Evolutionary conservation across 192 early-diverging fungal species (phyloP).

Genomic region (Pecoramyces ruminantium): DNA sequence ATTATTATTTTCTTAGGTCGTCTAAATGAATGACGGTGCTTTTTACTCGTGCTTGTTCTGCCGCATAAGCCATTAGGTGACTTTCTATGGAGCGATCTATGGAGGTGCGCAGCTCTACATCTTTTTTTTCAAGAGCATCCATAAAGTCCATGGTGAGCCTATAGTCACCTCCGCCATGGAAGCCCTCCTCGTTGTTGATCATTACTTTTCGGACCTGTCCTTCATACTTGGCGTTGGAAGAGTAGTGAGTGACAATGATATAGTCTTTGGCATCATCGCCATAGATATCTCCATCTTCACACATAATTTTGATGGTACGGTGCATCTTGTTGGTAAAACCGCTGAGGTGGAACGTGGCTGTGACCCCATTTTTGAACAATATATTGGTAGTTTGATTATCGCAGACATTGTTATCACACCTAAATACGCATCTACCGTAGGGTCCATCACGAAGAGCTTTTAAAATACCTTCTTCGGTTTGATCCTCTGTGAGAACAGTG

Average conservation of each 20-base stretch:
- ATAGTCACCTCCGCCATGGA: conserved; percentile 26
- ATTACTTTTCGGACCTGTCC: conserved; percentile 3
- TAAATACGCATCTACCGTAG: conserved; percentile 53
- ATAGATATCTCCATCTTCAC: conserved; percentile 28
- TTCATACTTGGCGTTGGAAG: conserved; percentile 19
- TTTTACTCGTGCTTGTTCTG: conserved; percentile 21
- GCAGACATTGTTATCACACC: conserved; percentile 49
- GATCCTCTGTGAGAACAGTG: conserved; percentile 23
- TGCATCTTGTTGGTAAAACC: conserved; percentile 33
- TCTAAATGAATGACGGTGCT: conserved; percentile 15
- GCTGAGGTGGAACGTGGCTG: conserved; percentile 35
- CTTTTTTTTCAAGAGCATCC: conserved; percentile 8
- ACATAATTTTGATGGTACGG: conserved; percentile 30
- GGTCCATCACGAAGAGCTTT: conserved; percentile 24
- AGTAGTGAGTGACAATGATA: conserved; percentile 16
- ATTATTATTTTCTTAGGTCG: neutral
- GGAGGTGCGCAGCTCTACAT: conserved; percentile 9
- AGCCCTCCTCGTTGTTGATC: conserved; percentile 3
- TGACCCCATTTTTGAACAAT: conserved; percentile 27
- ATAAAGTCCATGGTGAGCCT: conserved; percentile 21
- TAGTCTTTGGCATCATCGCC: conserved; percentile 18
- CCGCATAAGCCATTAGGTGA: conserved; percentile 25
- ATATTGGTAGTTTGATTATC: conserved; percentile 47
- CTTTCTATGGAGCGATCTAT: conserved; percentile 13
- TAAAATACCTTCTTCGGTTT: conserved; percentile 27